These are phyloP conservation scores for Hysterangium stoloniferum DNA, from an alignment of 768 basidiomycete genomes.

Conservation along the genomic window DNA sequence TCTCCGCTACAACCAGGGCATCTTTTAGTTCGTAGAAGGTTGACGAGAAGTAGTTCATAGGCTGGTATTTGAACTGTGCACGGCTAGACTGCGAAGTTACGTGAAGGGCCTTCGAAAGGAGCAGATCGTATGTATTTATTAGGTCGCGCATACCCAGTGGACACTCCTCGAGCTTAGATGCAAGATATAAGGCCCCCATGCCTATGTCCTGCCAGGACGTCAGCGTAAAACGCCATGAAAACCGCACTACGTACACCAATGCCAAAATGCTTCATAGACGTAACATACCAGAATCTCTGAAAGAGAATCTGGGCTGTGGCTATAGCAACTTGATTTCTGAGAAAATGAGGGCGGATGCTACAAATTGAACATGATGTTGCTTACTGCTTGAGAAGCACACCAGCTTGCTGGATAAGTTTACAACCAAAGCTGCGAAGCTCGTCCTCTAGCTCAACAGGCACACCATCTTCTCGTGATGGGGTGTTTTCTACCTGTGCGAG, in stretches of 20 bases:
- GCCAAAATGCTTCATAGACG: conserved; percentile 91
- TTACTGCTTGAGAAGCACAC: conserved; percentile 84
- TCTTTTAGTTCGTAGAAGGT: conserved; percentile 95
- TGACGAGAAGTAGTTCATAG: conserved; percentile 85
- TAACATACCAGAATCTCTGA: conserved; percentile 95
- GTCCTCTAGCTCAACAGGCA: conserved; percentile 75
- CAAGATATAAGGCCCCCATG: conserved; percentile 82
- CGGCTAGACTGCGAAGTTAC: conserved; percentile 26
- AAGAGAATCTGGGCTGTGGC: conserved; percentile 95
- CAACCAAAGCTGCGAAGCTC: conserved; percentile 88
- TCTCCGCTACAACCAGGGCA: conserved; percentile 87
- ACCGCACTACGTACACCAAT: conserved; percentile 61
- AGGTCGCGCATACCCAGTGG: conserved; percentile 88
- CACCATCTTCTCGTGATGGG: conserved; percentile 76
- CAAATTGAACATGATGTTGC: conserved; percentile 18
- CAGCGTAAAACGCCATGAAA: not conserved
- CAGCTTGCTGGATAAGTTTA: conserved; percentile 92
- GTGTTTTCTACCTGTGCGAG: conserved; percentile 68
- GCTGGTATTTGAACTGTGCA: conserved; percentile 48
- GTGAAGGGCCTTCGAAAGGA: conserved; percentile 69
- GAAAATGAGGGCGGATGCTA: not conserved
- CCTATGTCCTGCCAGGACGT: conserved; percentile 58
- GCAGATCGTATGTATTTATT: conserved; percentile 87
- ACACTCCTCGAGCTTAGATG: conserved; percentile 90
- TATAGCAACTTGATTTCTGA: conserved; percentile 91